Evolutionary conservation across 805 yeast species (phyloP).

Genomic region (Wickerhamomyces silvicola): DNA sequence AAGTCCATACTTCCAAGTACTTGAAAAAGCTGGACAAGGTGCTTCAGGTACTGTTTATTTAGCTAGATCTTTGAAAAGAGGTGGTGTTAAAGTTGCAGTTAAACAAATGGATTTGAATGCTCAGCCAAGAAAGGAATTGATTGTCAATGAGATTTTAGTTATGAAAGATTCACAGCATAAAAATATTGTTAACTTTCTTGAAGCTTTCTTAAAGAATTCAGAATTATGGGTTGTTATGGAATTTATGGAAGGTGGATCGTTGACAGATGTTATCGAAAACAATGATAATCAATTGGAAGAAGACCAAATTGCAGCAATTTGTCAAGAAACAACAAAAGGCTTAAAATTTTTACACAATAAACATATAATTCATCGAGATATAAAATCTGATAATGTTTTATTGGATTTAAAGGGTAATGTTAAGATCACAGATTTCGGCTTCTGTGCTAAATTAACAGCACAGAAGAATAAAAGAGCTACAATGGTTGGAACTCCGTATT

Average conservation of each 20-base stretch:
- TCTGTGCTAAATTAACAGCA: constrained; percentile 89
- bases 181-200: constrained; percentile 91
- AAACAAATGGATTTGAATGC: constrained; percentile 90
- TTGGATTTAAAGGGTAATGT: constrained; percentile 78
- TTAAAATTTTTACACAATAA: constrained; percentile 86
- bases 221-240: constrained; percentile 99
- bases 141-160: constrained; percentile 90
- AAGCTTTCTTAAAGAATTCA: constrained; percentile 70
- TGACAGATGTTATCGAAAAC: constrained; percentile 92
- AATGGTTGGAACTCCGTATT: constrained; percentile 98
- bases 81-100: constrained; percentile 77
- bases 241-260: constrained; percentile 97
- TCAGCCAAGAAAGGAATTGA: constrained; percentile 92
- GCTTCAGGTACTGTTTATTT: constrained; percentile 94
- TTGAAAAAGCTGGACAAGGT: constrained; percentile 93
- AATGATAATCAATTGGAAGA: constrained; percentile 68
- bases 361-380: constrained; percentile 93
- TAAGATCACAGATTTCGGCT: constrained; percentile 94
- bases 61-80: constrained; percentile 56
- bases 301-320: constrained; percentile 86
- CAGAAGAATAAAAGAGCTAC: constrained; percentile 88
- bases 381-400: constrained; percentile 91
- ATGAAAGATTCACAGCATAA: constrained; percentile 95
- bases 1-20: constrained; percentile 66
- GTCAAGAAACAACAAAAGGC: constrained; percentile 86